phyloP scores from a whole-genome alignment of 345 rosid genomes.

The Durio zibethinus region DNA sequence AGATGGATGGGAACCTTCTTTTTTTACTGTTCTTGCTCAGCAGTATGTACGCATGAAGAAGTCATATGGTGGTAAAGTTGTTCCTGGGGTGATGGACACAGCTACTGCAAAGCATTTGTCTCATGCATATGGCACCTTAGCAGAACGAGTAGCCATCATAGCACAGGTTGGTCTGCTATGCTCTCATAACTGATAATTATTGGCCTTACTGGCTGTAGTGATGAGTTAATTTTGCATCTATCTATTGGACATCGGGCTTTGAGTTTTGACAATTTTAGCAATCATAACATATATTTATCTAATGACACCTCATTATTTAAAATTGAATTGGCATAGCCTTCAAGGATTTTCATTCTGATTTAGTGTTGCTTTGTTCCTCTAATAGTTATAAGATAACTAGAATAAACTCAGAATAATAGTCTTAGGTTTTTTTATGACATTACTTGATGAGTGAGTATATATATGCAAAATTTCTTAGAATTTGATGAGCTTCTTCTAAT shows the following conservation, averaged over 20 bases:
- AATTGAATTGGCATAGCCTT: neutral
- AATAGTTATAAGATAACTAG: neutral
- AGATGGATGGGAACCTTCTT: slow-evolving; percentile 88
- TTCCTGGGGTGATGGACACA: slow-evolving; percentile 90
- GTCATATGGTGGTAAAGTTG: slow-evolving; percentile 65
- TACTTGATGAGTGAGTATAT: neutral
- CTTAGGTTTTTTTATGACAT: neutral
- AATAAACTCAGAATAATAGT: neutral
- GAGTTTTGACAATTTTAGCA: neutral
- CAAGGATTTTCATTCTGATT: neutral
- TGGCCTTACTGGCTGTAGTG: neutral
- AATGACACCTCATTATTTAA: neutral
- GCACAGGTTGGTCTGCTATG: slow-evolving; percentile 70
- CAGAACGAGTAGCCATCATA: slow-evolving; percentile 77
- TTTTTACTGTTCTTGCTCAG: slow-evolving; percentile 80
- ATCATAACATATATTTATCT: neutral
- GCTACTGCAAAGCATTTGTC: slow-evolving; percentile 86
- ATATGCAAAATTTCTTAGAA: neutral
- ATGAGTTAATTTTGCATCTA: neutral
- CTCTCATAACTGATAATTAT: neutral
- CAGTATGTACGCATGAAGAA: slow-evolving; percentile 87
- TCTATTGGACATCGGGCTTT: neutral
- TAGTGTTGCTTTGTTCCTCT: neutral
- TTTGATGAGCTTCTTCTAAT: neutral
- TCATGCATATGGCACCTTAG: slow-evolving; percentile 83